Conservation (phyloP, 2,329 filamentous ascomycete genomes). For the Cladosporium oxysporum region DNA sequence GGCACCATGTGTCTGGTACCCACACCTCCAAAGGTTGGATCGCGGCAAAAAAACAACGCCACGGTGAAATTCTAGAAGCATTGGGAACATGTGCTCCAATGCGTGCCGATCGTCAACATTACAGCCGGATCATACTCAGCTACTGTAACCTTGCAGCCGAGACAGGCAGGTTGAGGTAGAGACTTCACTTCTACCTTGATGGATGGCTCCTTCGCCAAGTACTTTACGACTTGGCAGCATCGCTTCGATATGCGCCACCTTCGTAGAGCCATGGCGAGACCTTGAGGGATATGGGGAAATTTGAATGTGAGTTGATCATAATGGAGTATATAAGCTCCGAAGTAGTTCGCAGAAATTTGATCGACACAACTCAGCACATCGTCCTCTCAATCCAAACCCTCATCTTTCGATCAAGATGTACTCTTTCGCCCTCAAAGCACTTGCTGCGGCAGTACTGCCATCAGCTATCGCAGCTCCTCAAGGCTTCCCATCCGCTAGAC, state of each 20-base stretch:
- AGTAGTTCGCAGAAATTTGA: not conserved
- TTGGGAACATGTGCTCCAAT: not conserved
- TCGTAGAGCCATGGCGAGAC: constrained; percentile 16
- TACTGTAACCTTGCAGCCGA: not conserved
- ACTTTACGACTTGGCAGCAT: constrained; percentile 16
- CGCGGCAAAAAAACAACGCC: not conserved
- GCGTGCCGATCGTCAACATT: not conserved
- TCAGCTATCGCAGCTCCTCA: constrained; percentile 16
- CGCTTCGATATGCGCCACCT: constrained; percentile 12
- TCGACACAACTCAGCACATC: not conserved
- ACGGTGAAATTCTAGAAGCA: not conserved
- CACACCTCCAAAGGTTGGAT: not conserved
- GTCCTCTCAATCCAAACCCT: not conserved
- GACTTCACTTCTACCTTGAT: constrained; percentile 18
- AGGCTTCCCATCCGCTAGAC: constrained; percentile 1
- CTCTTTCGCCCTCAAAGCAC: constrained; percentile 5
- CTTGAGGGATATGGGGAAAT: constrained; percentile 7
- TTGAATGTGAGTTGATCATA: not conserved
- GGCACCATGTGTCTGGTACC: not conserved
- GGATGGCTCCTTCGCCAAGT: constrained; percentile 15
- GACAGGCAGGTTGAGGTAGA: constrained; percentile 6
- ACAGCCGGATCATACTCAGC: not conserved
- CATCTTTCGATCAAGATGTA: constrained; percentile 6
- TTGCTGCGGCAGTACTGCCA: constrained; percentile 12
- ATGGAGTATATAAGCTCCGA: not conserved